A percentile compares a stretch with the other conserved stretches of the same genome.
phyloP scores from a whole-genome alignment of 768 basidiomycete genomes.

The Leccinum disarticulatum region DNA sequence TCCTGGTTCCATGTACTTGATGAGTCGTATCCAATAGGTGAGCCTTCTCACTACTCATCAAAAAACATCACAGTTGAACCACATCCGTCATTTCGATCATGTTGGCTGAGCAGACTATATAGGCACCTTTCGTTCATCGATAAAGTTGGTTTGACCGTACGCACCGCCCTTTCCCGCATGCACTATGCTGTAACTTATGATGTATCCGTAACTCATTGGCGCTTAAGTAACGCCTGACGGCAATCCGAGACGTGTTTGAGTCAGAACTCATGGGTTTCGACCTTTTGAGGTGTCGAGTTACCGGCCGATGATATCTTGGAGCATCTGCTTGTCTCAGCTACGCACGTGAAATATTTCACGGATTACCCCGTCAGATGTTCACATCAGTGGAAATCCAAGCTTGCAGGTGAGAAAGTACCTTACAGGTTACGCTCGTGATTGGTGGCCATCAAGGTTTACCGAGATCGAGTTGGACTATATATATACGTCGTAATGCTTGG shows the following conservation, averaged over 20 bases:
- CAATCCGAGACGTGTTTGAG: background rate
- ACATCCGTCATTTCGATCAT: constrained; percentile 12
- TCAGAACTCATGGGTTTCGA: background rate
- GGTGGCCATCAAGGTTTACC: background rate
- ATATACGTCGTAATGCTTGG: background rate
- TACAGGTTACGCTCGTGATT: background rate
- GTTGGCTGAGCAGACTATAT: constrained; percentile 4
- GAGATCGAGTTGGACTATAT: background rate
- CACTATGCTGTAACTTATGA: no score
- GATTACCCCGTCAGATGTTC: background rate
- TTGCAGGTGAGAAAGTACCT: background rate
- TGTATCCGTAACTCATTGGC: no score
- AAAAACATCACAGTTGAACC: constrained; percentile 1
- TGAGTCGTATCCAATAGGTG: constrained; percentile 6
- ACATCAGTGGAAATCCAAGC: background rate
- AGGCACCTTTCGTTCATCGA: constrained; percentile 18
- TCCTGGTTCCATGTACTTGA: no score
- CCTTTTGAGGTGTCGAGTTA: background rate
- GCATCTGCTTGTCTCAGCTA: background rate
- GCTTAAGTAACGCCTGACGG: no score
- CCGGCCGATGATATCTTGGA: background rate
- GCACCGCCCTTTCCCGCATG: constrained; percentile 2
- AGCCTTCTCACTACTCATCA: constrained; percentile 4
- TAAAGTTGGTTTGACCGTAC: constrained; percentile 9
- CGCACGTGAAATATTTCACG: background rate